Percentiles rank a stretch among this genome's conserved stretches.
These are phyloP conservation scores for Trichomonascus vanleenenianus DNA, from an alignment of 805 yeast genomes.

Conservation along the genomic window DNA sequence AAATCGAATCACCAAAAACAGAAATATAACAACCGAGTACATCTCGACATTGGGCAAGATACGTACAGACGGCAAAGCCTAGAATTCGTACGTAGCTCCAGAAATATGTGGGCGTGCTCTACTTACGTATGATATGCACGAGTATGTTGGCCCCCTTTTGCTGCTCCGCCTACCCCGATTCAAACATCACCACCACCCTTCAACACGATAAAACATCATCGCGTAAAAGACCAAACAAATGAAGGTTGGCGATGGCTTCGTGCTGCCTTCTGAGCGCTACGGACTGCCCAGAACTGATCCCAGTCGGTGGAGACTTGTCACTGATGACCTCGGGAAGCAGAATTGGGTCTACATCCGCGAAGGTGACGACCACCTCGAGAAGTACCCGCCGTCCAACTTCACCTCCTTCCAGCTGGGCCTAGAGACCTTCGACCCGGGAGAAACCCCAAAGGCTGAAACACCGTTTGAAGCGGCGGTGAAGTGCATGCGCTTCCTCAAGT, in stretches of 20 bases:
- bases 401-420: conserved; percentile 24
- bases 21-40: no score
- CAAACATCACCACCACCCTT: not conserved
- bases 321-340: conserved; percentile 68
- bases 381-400: conserved; percentile 27
- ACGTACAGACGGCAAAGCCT: no score
- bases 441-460: conserved; percentile 24
- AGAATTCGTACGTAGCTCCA: no score
- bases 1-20: no score
- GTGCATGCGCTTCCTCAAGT: conserved; percentile 62
- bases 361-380: conserved; percentile 27
- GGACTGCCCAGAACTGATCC: conserved; percentile 65
- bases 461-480: conserved; percentile 59
- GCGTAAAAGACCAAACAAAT: no score
- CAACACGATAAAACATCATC: not conserved
- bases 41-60: no score
- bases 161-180: no score
- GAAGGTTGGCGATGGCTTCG: not conserved
- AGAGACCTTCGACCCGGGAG: conserved; percentile 24
- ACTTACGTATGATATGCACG: not conserved
- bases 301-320: conserved; percentile 62
- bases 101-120: no score
- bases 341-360: conserved; percentile 57
- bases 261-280: conserved; percentile 50
- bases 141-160: not conserved